A percentile compares a stretch with the other conserved stretches of the same genome.
These are phyloP conservation scores for Trametes meyenii DNA, from an alignment of 768 basidiomycete genomes.

Conservation along the genomic window DNA sequence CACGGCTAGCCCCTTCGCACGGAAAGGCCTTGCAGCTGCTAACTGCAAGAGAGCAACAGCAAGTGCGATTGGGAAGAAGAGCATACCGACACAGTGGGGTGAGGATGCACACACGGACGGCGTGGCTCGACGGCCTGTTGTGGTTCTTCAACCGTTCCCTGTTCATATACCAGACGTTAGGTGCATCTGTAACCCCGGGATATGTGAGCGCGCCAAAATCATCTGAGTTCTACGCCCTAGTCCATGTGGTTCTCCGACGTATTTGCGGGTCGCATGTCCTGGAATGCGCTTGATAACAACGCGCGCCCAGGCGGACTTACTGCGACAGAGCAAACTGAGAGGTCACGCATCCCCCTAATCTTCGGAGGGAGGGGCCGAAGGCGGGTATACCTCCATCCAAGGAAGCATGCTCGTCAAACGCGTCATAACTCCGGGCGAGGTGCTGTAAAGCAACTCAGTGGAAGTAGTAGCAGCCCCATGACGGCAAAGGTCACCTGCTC, in stretches of 20 bases:
- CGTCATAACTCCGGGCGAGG: not conserved
- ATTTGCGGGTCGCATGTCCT: not conserved
- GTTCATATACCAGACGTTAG: not conserved
- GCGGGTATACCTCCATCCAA: not conserved
- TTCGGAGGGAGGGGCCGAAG: not conserved
- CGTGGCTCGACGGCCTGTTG: not conserved
- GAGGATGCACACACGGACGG: not conserved
- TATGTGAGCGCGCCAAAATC: not conserved
- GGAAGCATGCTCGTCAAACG: not conserved
- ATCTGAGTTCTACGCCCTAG: not conserved
- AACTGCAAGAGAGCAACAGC: not conserved
- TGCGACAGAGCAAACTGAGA: not conserved
- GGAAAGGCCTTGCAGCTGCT: not conserved
- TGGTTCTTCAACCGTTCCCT: too few relatives aligned
- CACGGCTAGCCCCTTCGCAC: not conserved
- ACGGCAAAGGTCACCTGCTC: conserved; percentile 2
- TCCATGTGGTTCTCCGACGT: not conserved
- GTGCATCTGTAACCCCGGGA: not conserved
- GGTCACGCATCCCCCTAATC: conserved; percentile 1
- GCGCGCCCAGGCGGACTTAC: conserved; percentile 11
- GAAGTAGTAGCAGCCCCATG: not conserved
- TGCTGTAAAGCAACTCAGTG: not conserved
- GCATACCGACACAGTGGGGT: not conserved
- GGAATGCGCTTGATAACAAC: conserved; percentile 2
- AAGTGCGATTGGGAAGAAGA: not conserved